Evolutionary conservation across 208 protist species (phyloP), one percentile per base, ranked within the genome.

Genomic region (Leishmania guyanensis): DNA sequence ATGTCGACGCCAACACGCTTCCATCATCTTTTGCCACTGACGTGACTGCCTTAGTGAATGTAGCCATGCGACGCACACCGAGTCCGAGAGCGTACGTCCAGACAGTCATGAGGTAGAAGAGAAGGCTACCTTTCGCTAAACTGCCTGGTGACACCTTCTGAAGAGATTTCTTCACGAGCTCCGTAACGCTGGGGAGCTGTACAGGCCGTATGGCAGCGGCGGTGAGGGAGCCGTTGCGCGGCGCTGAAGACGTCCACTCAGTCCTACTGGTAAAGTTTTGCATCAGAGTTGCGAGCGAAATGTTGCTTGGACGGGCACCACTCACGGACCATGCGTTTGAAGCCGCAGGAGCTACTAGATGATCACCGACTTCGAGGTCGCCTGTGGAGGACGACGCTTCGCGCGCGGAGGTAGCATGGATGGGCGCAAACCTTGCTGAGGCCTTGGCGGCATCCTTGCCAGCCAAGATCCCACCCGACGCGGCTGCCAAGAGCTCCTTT

Each of bases 331-430:
- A 94, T 2, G 84, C 80, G 39, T 85, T 69, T 17, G 84, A 76
- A 6, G 85, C 80, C 0, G 83, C 71, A 14, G 87, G 84, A 9
- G 78, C 73, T 16, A 91, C 83, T 33, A 97, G 85, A 50, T 84
- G 84, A 16, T 89, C 87, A n/a, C 83, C 79, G 12, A 95, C 90
- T 79, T 94, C 88, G 17, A 90, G 62, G 8, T 93, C 77, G 39
- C 90, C 71, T 0, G 58, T 14, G 1, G 74, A 70, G 12, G 39
- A 33, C 0, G 39, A 17, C 10, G 79, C 77, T 20, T 62, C 58
- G 22, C 62, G 62, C 54, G 20, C 3, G 20, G 62, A 46, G 5
- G 71, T 72, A 58, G 50, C 8, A 69, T 39, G 54, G 54, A 10
- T 68, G 3, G 62, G 46, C 22, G 20, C 78, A 54, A 22, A 66